These are phyloP conservation scores for Picochlorum sp. DNA, from an alignment of 139 green algal species.

Conservation along the genomic window DNA sequence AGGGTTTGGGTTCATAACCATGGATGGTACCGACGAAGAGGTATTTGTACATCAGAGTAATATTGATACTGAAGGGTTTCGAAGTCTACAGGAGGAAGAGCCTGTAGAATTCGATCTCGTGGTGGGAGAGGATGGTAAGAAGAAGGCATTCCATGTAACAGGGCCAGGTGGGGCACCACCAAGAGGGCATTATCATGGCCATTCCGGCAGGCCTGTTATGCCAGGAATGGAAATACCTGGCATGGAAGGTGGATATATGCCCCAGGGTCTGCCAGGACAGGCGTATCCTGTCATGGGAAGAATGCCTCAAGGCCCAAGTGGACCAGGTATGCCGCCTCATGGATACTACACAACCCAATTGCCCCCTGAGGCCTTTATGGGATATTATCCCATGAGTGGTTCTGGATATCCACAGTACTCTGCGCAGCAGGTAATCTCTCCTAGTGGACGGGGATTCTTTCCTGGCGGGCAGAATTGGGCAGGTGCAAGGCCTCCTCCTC, in stretches of 20 bases:
- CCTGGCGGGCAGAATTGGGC: conserved; percentile 32
- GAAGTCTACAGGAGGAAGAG: conserved; percentile 82
- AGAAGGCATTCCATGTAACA: conserved; percentile 86
- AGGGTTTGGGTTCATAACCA: conserved; percentile 73
- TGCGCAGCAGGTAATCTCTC: conserved; percentile 3
- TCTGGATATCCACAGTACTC: background rate
- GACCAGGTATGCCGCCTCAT: background rate
- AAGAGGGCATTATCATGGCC: conserved; percentile 36
- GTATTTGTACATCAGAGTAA: conserved; percentile 95
- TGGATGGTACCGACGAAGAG: conserved; percentile 72
- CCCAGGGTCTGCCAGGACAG: too few species aligned
- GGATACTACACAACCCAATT: background rate
- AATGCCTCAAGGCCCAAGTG: background rate
- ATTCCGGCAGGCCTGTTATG: too few species aligned
- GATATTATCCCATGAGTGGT: background rate
- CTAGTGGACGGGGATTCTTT: conserved; percentile 26
- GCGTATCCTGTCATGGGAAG: background rate
- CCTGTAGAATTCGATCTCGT: conserved; percentile 87
- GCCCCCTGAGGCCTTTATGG: conserved; percentile 13
- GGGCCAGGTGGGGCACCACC: conserved; percentile 65
- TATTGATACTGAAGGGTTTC: conserved; percentile 85
- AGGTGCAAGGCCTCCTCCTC: conserved; percentile 36
- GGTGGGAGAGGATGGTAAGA: conserved; percentile 68
- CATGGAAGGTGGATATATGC: too few species aligned
- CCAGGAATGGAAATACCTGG: too few species aligned